A percentile compares a stretch with the other conserved stretches of the same genome.
Evolutionary conservation across 306 rosid genomes (phyloP).

Genomic region (Cajanus cajan): DNA sequence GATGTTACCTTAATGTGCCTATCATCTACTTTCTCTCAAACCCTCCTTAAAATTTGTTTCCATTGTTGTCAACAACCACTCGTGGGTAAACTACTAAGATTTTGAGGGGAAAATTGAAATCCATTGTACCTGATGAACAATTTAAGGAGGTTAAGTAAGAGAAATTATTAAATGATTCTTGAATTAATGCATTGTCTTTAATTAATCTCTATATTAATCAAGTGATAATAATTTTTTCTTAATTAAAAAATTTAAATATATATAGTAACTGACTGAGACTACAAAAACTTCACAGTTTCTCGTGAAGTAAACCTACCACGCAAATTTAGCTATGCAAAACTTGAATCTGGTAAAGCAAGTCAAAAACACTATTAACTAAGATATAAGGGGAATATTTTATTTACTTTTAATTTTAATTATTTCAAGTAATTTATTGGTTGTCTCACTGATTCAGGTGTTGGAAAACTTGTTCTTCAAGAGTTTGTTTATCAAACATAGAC

Average conservation of each 20-base stretch:
- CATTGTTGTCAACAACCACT: background rate
- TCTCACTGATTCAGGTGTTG: conserved; percentile 24
- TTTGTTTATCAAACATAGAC: conserved; percentile 75
- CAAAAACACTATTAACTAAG: conserved; percentile 12
- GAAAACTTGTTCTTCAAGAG: conserved; percentile 31
- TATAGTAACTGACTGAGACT: too few species aligned
- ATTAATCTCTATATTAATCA: too few species aligned
- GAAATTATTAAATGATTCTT: too few species aligned
- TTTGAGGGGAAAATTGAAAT: background rate
- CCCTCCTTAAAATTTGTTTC: conserved; percentile 4
- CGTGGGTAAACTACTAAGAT: background rate
- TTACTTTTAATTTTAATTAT: background rate
- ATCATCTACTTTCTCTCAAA: background rate
- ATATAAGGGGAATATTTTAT: background rate
- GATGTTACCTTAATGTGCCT: conserved; percentile 19
- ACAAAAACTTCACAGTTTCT: too few species aligned
- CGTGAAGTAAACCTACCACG: conserved; percentile 1
- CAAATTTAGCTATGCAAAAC: background rate
- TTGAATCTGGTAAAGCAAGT: conserved; percentile 16
- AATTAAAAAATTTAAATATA: too few species aligned
- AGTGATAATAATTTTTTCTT: too few species aligned
- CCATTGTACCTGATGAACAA: background rate
- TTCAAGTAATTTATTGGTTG: conserved; percentile 31
- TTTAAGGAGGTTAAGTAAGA: background rate
- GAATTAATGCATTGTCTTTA: too few species aligned